phyloP scores from a whole-genome alignment of 768 basidiomycete genomes.

The Lentinula aciculospora region DNA sequence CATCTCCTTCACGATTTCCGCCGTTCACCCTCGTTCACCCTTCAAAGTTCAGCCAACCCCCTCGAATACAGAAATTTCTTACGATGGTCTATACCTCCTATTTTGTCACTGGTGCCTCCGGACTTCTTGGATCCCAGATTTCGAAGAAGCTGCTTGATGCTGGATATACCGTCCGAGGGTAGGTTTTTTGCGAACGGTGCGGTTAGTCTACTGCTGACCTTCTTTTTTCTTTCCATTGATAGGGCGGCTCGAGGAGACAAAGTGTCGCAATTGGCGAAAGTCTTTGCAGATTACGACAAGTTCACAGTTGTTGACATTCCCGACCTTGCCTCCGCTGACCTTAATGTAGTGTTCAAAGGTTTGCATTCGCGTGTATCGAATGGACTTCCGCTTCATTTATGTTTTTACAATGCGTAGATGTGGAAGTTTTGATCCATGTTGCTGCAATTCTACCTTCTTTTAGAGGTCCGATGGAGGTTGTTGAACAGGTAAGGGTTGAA shows the following conservation, averaged over 20 bases:
- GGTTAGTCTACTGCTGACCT: background rate
- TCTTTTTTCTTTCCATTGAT: background rate
- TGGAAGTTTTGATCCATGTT: conserved; percentile 31
- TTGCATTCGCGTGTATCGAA: background rate
- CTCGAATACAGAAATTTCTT: background rate
- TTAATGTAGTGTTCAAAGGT: background rate
- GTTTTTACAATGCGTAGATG: conserved; percentile 19
- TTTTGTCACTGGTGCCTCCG: conserved; percentile 4
- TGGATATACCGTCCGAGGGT: conserved; percentile 1
- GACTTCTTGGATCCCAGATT: background rate
- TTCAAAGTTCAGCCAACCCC: background rate
- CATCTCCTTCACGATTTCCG: background rate
- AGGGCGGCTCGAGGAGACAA: conserved; percentile 7
- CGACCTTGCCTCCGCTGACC: conserved; percentile 1
- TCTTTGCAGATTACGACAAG: conserved; percentile 5
- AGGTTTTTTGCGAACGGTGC: background rate
- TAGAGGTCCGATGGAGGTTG: conserved; percentile 1
- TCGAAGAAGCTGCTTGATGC: conserved; percentile 4
- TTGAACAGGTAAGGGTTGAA: background rate
- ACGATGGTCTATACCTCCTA: background rate
- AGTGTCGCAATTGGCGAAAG: conserved; percentile 4
- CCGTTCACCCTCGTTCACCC: background rate
- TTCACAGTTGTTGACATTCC: conserved; percentile 7
- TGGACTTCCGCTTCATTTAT: background rate
- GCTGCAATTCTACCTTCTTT: conserved; percentile 16